Evolutionary conservation across 306 rosid species (phyloP).

Genomic region (Medicago truncatula): DNA sequence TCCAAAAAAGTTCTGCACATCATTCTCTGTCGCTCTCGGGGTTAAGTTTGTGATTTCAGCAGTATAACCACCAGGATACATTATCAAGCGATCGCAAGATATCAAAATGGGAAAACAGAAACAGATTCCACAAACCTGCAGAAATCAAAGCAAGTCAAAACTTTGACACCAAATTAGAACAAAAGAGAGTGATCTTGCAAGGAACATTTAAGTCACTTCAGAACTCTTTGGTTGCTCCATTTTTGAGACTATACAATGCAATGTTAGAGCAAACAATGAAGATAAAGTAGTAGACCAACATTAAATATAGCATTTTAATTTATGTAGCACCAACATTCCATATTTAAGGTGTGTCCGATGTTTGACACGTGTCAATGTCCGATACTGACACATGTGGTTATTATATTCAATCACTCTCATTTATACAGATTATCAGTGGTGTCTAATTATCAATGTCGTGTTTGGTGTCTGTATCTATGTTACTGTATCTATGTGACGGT

Average conservation of each 20-base stretch:
- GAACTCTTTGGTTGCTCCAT: slow-evolving; percentile 32
- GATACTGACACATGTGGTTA: background rate
- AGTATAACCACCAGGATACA: slow-evolving; percentile 75
- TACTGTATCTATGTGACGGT: background rate
- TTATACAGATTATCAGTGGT: background rate
- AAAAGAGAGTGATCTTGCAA: slow-evolving; percentile 13
- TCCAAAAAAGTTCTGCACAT: slow-evolving; percentile 70
- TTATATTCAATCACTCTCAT: background rate
- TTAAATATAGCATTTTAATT: no score
- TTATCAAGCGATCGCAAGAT: slow-evolving; percentile 31
- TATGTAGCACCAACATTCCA: background rate
- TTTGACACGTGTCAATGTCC: background rate
- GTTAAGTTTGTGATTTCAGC: slow-evolving; percentile 83
- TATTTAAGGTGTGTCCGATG: background rate
- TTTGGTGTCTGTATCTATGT: no score
- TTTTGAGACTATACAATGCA: slow-evolving; percentile 39
- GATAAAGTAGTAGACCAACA: slow-evolving; percentile 39
- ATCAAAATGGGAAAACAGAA: slow-evolving; percentile 35
- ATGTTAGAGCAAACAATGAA: slow-evolving; percentile 41
- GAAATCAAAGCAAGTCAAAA: slow-evolving; percentile 41
- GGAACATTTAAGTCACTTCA: background rate
- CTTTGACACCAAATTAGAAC: slow-evolving; percentile 23
- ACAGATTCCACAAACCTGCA: slow-evolving; percentile 47
- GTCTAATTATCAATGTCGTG: background rate
- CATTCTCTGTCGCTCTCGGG: slow-evolving; percentile 73